Conservation (phyloP, 495 filamentous ascomycete genomes). For the Lophiostoma macrostomum region DNA sequence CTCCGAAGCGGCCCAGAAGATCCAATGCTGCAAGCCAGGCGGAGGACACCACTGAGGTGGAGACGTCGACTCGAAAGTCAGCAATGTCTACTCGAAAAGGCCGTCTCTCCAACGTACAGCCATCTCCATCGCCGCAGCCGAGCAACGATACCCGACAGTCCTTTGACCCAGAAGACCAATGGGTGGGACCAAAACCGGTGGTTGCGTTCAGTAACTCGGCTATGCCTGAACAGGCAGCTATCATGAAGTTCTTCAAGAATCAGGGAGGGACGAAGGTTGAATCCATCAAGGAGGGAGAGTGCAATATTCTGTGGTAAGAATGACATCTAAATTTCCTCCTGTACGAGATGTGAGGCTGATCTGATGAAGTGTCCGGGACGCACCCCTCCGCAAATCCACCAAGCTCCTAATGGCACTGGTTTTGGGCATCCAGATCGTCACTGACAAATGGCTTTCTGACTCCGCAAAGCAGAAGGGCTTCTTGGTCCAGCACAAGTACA, state of each 20-base stretch:
- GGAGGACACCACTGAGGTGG: too few relatives aligned
- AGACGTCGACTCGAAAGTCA: too few relatives aligned
- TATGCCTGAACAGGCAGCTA: conserved; percentile 15
- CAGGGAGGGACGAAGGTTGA: conserved; percentile 34
- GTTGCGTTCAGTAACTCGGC: conserved; percentile 39
- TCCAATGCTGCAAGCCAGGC: too few relatives aligned
- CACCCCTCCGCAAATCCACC: conserved; percentile 41
- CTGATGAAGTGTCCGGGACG: conserved; percentile 33
- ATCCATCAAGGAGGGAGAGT: conserved; percentile 22
- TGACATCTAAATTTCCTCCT: neutral
- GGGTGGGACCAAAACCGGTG: conserved; percentile 24
- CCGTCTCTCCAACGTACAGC: too few relatives aligned
- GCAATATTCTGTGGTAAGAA: conserved; percentile 40
- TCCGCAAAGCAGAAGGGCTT: conserved; percentile 31
- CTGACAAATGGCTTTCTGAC: conserved; percentile 42
- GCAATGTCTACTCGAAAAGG: too few relatives aligned
- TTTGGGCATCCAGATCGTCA: conserved; percentile 41
- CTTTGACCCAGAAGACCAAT: conserved; percentile 4
- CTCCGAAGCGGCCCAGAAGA: too few relatives aligned
- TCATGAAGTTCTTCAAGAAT: conserved; percentile 38
- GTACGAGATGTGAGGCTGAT: neutral
- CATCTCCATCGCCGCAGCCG: too few relatives aligned
- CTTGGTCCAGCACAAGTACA: conserved; percentile 33
- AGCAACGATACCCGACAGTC: neutral
- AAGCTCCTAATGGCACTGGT: conserved; percentile 42